Evolutionary conservation across 495 filamentous ascomycete genomes (phyloP).

Genomic region (Podospora anserina): DNA sequence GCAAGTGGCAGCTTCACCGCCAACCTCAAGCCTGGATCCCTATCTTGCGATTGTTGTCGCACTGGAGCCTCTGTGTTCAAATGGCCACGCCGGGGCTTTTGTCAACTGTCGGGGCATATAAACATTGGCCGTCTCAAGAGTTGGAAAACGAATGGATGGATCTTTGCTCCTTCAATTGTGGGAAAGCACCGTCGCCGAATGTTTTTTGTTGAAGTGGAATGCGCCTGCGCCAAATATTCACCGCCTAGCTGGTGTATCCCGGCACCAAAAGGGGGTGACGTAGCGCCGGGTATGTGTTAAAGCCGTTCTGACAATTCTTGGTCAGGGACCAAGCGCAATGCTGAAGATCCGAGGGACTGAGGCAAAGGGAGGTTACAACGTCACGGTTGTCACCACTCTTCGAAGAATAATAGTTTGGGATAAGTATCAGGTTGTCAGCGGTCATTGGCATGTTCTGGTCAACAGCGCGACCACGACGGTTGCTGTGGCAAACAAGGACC

Average conservation of each 20-base stretch:
- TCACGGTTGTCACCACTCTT: background rate
- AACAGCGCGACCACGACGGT: background rate
- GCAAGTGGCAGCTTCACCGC: conserved; percentile 4
- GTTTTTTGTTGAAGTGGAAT: background rate
- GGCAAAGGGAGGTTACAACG: background rate
- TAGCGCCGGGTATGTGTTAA: background rate
- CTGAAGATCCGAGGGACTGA: background rate
- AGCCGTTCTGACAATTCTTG: background rate
- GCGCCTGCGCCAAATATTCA: background rate
- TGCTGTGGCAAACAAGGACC: conserved; percentile 7
- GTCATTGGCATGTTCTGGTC: no score
- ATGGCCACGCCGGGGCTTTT: background rate
- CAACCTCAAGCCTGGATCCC: background rate
- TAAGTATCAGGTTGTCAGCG: no score
- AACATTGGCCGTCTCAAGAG: background rate
- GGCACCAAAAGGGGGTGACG: background rate
- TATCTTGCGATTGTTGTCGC: background rate
- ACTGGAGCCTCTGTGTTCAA: background rate
- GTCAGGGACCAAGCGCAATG: background rate
- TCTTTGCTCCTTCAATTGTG: background rate
- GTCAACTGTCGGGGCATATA: background rate
- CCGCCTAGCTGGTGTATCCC: background rate
- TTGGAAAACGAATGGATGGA: background rate
- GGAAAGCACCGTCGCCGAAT: background rate
- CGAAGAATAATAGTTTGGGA: no score